Percentiles rank a stretch among this genome's conserved stretches.
phyloP scores from a whole-genome alignment of 805 yeast species.

The Zygosaccharomyces pseudorouxii region DNA sequence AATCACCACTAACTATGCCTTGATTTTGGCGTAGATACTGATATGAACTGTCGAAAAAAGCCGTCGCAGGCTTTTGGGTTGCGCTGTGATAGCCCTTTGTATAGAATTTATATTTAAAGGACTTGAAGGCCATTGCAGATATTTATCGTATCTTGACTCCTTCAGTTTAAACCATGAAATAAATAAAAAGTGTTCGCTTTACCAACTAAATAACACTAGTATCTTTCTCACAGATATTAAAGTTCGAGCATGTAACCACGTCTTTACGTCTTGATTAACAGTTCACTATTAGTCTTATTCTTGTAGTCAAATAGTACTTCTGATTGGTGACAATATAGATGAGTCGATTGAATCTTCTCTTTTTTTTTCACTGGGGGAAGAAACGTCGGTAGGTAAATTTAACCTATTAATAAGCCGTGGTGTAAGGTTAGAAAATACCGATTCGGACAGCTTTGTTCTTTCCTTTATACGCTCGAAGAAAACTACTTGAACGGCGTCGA shows the following conservation, averaged over 20 bases:
- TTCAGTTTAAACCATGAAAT: neutral
- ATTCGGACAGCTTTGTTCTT: neutral
- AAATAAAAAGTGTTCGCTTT: neutral
- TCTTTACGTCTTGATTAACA: neutral
- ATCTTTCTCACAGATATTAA: neutral
- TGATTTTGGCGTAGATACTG: slow-evolving; percentile 38
- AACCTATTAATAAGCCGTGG: neutral
- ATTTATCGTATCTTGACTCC: neutral
- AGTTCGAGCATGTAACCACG: neutral
- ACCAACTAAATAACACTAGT: neutral
- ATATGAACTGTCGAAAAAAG: slow-evolving; percentile 41
- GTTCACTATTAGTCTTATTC: neutral
- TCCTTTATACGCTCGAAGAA: neutral
- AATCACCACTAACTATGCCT: slow-evolving; percentile 30
- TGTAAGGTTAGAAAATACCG: neutral
- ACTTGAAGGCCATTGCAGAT: slow-evolving; percentile 38
- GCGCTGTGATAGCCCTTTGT: slow-evolving; percentile 38
- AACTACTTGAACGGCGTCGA: neutral
- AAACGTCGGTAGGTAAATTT: neutral
- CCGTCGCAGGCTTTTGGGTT: slow-evolving; percentile 31
- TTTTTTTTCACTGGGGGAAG: neutral
- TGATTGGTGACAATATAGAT: neutral
- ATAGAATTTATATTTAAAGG: slow-evolving; percentile 38
- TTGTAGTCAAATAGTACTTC: neutral
- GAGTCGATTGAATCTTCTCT: slow-evolving; percentile 1